Conservation (phyloP, 257 asterid genomes). For the Solanum pimpinellifolium region DNA sequence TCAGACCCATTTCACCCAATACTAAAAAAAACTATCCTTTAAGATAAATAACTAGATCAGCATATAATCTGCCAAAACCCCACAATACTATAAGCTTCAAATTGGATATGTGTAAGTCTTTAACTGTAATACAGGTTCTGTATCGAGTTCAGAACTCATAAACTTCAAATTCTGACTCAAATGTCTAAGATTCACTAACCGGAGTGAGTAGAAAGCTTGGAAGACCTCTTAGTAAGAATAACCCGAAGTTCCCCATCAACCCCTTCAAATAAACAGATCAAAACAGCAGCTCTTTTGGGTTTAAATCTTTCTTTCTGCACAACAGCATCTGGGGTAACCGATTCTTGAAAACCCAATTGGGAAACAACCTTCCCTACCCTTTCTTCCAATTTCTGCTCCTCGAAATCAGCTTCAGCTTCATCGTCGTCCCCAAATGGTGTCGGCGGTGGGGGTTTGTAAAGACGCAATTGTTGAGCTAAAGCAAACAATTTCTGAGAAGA, state of each 20-base stretch:
- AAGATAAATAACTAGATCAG: background rate
- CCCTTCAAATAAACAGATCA: slow-evolving; percentile 83
- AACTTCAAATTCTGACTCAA: background rate
- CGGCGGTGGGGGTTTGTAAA: slow-evolving; percentile 54
- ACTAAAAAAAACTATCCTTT: background rate
- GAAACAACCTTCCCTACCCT: slow-evolving; percentile 67
- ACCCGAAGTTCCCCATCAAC: slow-evolving; percentile 67
- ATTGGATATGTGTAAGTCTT: background rate
- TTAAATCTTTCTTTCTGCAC: slow-evolving; percentile 33
- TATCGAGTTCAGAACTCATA: background rate
- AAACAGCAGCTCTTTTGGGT: slow-evolving; percentile 90
- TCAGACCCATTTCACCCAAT: background rate
- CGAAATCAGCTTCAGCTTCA: slow-evolving; percentile 17
- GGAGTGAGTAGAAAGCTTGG: slow-evolving; percentile 80
- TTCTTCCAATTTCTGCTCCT: slow-evolving; percentile 57
- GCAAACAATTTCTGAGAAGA: slow-evolving; percentile 17
- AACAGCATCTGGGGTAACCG: slow-evolving; percentile 44
- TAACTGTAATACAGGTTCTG: background rate
- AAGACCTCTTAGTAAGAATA: slow-evolving; percentile 83
- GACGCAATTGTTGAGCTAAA: slow-evolving; percentile 71
- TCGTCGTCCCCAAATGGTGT: slow-evolving; percentile 21
- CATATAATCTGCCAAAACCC: background rate
- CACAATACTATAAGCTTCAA: background rate
- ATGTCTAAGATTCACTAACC: slow-evolving; percentile 18
- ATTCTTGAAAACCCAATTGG: slow-evolving; percentile 73